Conservation (phyloP, 192 early-diverging fungal species). For the Funneliformis mosseae region DNA sequence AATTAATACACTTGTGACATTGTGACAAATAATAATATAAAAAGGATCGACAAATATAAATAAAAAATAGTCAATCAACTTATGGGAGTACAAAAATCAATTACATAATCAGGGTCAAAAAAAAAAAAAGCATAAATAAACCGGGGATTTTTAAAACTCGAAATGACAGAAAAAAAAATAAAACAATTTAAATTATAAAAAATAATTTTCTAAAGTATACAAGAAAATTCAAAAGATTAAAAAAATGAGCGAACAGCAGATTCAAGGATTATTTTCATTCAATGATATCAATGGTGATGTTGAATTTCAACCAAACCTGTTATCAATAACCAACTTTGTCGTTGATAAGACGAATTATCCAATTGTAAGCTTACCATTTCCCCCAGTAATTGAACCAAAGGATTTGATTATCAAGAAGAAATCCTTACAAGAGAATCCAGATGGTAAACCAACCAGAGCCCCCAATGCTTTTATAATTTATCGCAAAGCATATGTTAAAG, state of each 20-base stretch:
- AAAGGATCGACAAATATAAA: too few species aligned
- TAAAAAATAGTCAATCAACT: too few species aligned
- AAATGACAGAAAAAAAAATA: too few species aligned
- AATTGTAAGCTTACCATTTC: background rate
- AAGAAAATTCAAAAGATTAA: background rate
- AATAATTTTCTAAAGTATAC: too few species aligned
- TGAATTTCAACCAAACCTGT: background rate
- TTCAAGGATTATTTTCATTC: background rate
- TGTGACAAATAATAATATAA: too few species aligned
- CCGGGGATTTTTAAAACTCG: too few species aligned
- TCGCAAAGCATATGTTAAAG: background rate
- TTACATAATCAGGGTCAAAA: too few species aligned
- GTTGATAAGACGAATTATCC: background rate
- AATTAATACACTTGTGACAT: too few species aligned
- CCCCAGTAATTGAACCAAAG: background rate
- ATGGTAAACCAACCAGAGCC: background rate
- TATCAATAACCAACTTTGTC: background rate
- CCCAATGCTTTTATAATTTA: conserved; percentile 20
- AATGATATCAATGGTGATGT: background rate
- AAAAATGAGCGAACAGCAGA: background rate
- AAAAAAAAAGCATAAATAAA: too few species aligned
- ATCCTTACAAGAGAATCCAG: background rate
- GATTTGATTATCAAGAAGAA: background rate
- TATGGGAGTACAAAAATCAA: too few species aligned
- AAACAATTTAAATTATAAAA: too few species aligned